Percentiles rank a stretch among this genome's conserved stretches.
Evolutionary conservation across 106 monocot species (phyloP).

Genomic region (Dendrobium huoshanense): DNA sequence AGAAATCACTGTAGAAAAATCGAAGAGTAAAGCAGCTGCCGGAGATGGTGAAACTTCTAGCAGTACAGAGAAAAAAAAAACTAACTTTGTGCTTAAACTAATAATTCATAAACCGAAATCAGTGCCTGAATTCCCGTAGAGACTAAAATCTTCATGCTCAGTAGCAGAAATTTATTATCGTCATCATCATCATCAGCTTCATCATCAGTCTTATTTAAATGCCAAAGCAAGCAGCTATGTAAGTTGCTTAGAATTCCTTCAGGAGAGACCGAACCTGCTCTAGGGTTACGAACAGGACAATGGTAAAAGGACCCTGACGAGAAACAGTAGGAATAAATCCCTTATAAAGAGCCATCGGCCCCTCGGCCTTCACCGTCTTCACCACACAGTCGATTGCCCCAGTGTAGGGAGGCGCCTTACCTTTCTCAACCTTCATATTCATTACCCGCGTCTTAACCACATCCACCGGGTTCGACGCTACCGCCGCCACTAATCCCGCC

Average conservation of each 20-base stretch:
- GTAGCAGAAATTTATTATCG: background rate
- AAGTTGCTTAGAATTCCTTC: conserved; percentile 29
- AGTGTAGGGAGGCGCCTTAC: conserved; percentile 24
- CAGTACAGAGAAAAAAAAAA: too few relatives aligned
- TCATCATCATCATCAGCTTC: background rate
- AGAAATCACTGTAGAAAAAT: too few relatives aligned
- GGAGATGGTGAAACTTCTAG: too few relatives aligned
- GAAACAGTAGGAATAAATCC: conserved; percentile 72
- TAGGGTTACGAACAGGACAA: conserved; percentile 77
- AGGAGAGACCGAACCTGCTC: conserved; percentile 67
- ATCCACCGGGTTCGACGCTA: conserved; percentile 52
- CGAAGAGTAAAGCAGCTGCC: too few relatives aligned
- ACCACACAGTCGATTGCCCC: conserved; percentile 40
- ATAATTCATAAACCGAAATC: too few relatives aligned
- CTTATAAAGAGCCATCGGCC: conserved; percentile 50
- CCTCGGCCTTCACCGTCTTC: conserved; percentile 43
- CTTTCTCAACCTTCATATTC: conserved; percentile 44
- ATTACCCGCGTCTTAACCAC: conserved; percentile 54
- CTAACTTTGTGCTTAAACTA: too few relatives aligned
- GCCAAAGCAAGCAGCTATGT: too few relatives aligned
- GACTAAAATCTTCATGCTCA: too few relatives aligned
- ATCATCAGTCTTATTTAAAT: background rate
- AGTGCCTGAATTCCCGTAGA: too few relatives aligned
- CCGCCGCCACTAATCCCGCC: conserved; percentile 41
- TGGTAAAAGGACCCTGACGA: conserved; percentile 72